A percentile compares a stretch with the other conserved stretches of the same genome.
Conservation (phyloP, 176 grass and related monocot genomes). For the Cymbopogon citratus region DNA sequence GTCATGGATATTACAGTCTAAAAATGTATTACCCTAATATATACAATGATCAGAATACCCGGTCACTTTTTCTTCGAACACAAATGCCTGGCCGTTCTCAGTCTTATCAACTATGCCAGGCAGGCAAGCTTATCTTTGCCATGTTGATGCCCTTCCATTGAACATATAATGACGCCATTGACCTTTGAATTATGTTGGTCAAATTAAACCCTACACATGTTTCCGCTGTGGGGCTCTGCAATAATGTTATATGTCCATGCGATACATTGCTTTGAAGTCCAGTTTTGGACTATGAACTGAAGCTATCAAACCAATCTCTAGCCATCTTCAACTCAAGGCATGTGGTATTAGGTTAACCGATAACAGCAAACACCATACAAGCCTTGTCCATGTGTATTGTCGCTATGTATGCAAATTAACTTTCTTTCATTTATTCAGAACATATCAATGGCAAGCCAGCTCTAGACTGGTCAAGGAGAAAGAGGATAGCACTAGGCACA, state of each 20-base stretch:
- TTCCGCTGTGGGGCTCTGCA: not conserved
- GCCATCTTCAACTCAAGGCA: not conserved
- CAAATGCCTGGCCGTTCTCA: not conserved
- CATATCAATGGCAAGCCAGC: slow-evolving; percentile 73
- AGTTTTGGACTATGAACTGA: slow-evolving; percentile 11
- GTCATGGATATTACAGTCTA: not conserved
- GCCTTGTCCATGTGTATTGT: not conserved
- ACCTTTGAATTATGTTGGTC: not conserved
- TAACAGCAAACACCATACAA: not conserved
- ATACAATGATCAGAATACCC: not conserved
- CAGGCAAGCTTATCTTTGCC: not conserved
- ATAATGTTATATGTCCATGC: not conserved
- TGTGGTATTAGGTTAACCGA: not conserved
- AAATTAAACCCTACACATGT: slow-evolving; percentile 10
- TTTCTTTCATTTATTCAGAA: slow-evolving; percentile 32
- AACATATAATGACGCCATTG: not conserved
- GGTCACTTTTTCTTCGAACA: not conserved
- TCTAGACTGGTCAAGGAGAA: slow-evolving; percentile 88
- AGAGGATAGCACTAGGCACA: slow-evolving; percentile 87
- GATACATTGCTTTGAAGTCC: not conserved
- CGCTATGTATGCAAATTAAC: not conserved
- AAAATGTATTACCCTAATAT: not conserved
- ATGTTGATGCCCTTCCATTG: not conserved
- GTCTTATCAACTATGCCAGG: not conserved
- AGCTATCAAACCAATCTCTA: not conserved